phyloP scores from a whole-genome alignment of 2,329 filamentous ascomycete genomes.

The Pseudonectria foliicola region DNA sequence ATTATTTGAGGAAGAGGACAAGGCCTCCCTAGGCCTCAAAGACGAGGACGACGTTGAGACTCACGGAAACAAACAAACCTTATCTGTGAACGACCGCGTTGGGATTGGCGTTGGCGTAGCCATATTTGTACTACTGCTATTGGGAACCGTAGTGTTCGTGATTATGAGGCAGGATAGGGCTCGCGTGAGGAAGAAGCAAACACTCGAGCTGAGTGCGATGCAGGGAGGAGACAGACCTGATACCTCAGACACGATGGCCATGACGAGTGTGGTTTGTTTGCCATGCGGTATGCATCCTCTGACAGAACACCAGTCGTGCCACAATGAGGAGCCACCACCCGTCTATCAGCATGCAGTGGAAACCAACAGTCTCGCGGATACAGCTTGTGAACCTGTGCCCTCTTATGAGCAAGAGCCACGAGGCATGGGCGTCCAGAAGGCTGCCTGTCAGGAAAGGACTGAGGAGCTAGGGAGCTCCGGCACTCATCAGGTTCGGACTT shows the following conservation, averaged over 20 bases:
- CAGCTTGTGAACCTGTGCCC: conserved; percentile 14
- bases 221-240: conserved; percentile 10
- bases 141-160: conserved; percentile 20
- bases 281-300: conserved; percentile 9
- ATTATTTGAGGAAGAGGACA: conserved; percentile 31
- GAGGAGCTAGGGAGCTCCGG: conserved; percentile 26
- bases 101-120: conserved; percentile 29
- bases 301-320: conserved; percentile 5
- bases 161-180: conserved; percentile 19
- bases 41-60: conserved; percentile 26
- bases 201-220: conserved; percentile 19
- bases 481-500: conserved; percentile 6
- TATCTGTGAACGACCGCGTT: conserved; percentile 27
- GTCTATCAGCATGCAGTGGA: conserved; percentile 24
- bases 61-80: conserved; percentile 6
- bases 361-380: conserved; percentile 15
- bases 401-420: conserved; percentile 25
- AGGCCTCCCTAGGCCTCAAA: conserved; percentile 25
- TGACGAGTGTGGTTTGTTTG: conserved; percentile 7
- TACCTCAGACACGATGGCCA: conserved; percentile 1
- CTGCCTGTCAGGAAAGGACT: conserved; percentile 28
- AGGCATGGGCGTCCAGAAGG: conserved; percentile 27
- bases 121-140: conserved; percentile 22
- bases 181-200: conserved; percentile 11
- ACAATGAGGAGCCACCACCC: conserved; percentile 22